Conservation (phyloP, 1,284 basidiomycete genomes). For the Cryptococcus maquisensis region DNA sequence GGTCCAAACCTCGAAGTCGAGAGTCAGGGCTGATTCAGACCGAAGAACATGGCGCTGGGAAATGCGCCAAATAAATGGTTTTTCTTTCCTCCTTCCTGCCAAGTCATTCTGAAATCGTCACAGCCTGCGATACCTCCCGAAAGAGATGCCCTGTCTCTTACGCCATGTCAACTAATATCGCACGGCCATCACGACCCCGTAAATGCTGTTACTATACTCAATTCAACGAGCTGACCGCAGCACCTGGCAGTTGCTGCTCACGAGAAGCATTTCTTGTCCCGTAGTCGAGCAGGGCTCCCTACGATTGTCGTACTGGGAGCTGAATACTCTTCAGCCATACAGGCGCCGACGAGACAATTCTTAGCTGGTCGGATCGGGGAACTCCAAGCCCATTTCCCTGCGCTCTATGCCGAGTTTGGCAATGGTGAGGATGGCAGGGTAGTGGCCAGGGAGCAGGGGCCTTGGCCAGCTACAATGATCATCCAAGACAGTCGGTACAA, state of each 20-base stretch:
- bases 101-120: not conserved
- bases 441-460: not conserved
- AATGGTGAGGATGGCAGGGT: conserved; percentile 9
- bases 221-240: not conserved
- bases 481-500: not conserved
- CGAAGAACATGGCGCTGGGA: too few species aligned
- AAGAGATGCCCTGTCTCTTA: not conserved
- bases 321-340: conserved; percentile 15
- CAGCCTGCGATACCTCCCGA: not conserved
- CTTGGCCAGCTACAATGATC: conserved; percentile 14
- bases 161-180: not conserved
- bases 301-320: conserved; percentile 20
- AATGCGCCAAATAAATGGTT: too few species aligned
- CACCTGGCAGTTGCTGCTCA: conserved; percentile 20
- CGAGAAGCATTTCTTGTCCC: conserved; percentile 29
- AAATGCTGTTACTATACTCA: not conserved
- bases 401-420: conserved; percentile 17
- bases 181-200: not conserved
- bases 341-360: conserved; percentile 13
- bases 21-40: too few species aligned
- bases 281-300: conserved; percentile 24
- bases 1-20: too few species aligned
- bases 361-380: conserved; percentile 21
- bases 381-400: conserved; percentile 32
- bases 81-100: too few species aligned